Base-by-base conservation (phyloP, 1,284 basidiomycete genomes). In the Rhodotorula glutinis region DNA sequence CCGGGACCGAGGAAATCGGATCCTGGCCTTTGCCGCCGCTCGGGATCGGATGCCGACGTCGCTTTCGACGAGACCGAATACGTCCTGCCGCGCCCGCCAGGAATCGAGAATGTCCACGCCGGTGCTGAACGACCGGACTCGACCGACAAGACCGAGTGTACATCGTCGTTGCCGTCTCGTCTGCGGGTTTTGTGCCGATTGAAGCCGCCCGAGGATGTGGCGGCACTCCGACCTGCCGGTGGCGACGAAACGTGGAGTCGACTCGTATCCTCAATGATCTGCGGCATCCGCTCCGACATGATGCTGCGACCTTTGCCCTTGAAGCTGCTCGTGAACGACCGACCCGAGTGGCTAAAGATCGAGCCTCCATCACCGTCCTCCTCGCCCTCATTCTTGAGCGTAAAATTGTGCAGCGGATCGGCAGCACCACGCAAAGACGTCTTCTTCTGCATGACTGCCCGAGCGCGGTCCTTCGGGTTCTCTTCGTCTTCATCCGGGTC, bases 361-460 rank as follows among this genome's bases (percentile, higher is more conserved):
- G 41, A 30, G 21, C 30, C 53, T 4, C 46, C 46, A 47, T 29
- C 49, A 9, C 40, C 44, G 10, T 27, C 43, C 43, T 30, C 21
- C 11, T 38, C 33, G 33, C 33, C 33, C 4, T 29, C 30, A 23
- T 33, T 38, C 49, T 59, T 52, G 4, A 38, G 49, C 21, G 21
- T 49, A 41, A 71, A 71, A 62, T 66, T 74, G 70, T 75, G 68
- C 46, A 74, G 55, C 54, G 75, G 73, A 54, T 82, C 81, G 40
- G 82, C 82, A 72, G 86, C 84, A 74, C 85, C 85, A 74, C 87
- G 81, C 76, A 91, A 82, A 73, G 87, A 85, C 66, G 85, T 87
- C 76, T 92, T 89, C 82, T 97, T 97, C 77, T 88, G 87, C 87
- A 98, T 89, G 78, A 98, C 95, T 47, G 92, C 93, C 60, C 95